Conservation (phyloP, 2,329 filamentous ascomycete species). For the Microcyclosporella mali region DNA sequence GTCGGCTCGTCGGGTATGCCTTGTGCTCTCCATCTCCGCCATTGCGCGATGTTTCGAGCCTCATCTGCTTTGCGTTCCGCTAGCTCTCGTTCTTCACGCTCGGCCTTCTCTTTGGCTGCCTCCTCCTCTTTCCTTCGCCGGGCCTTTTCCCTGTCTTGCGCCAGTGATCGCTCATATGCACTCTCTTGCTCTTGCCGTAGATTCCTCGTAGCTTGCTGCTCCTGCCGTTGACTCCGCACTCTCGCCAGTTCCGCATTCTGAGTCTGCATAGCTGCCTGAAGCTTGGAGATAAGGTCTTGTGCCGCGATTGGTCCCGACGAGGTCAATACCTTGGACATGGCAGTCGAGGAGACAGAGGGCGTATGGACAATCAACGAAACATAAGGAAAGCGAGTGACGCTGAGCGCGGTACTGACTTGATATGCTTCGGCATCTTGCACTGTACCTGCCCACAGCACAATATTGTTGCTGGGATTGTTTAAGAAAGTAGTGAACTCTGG, state of each 20-base stretch:
- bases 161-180: constrained; percentile 87
- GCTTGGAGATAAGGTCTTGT: constrained; percentile 65
- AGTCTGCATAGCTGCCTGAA: constrained; percentile 66
- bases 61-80: constrained; percentile 56
- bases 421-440: constrained; percentile 91
- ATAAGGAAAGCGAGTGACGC: constrained; percentile 90
- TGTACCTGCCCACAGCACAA: constrained; percentile 88
- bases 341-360: constrained; percentile 71
- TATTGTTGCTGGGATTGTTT: constrained; percentile 66
- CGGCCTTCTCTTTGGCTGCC: constrained; percentile 53
- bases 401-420: constrained; percentile 80
- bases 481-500: constrained; percentile 69
- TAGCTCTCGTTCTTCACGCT: constrained; percentile 59
- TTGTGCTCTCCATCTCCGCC: constrained; percentile 72
- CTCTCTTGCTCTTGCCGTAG: constrained; percentile 84
- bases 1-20: constrained; percentile 63
- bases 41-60: constrained; percentile 56
- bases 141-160: constrained; percentile 78
- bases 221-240: constrained; percentile 67
- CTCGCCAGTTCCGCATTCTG: constrained; percentile 70
- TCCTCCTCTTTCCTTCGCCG: constrained; percentile 71
- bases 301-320: constrained; percentile 66
- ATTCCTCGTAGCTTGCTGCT: constrained; percentile 73
- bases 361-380: constrained; percentile 81
- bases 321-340: constrained; percentile 84